A percentile compares a stretch with the other conserved stretches of the same genome.
These are phyloP conservation scores for Stephania yunnanensis DNA, from an alignment of 164 flowering plant genomes.

Conservation along the genomic window DNA sequence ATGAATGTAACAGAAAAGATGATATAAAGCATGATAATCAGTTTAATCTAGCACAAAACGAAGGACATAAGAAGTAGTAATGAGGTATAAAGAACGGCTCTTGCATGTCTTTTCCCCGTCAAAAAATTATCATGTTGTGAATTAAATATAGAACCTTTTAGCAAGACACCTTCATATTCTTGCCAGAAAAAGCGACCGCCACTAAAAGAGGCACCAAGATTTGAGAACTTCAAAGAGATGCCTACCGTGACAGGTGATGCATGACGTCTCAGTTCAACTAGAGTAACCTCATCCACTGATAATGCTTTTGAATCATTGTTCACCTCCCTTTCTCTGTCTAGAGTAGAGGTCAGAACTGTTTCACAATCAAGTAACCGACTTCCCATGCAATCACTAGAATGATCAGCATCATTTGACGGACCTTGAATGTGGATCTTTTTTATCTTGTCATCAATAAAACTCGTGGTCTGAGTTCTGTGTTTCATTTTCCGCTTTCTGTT, in stretches of 20 bases:
- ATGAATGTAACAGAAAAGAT: no score
- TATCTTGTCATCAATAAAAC: conserved; percentile 12
- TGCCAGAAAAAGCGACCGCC: conserved; percentile 9
- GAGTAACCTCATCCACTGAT: conserved; percentile 15
- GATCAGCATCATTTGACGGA: conserved; percentile 11
- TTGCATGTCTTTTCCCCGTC: conserved; percentile 33
- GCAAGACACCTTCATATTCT: conserved; percentile 16
- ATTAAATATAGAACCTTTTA: conserved; percentile 13
- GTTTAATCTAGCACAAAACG: not conserved
- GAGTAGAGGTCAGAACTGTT: conserved; percentile 13
- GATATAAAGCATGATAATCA: not conserved
- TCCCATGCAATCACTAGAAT: conserved; percentile 16
- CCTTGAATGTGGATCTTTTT: conserved; percentile 27
- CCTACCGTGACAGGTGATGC: conserved; percentile 15
- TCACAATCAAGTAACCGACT: not conserved
- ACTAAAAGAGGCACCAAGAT: conserved; percentile 8
- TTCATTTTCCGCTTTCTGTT: conserved; percentile 57
- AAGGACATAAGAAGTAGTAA: not conserved
- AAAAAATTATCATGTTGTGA: conserved; percentile 7
- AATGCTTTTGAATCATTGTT: conserved; percentile 12
- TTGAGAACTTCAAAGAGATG: conserved; percentile 15
- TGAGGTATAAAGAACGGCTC: conserved; percentile 8
- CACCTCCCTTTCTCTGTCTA: conserved; percentile 14
- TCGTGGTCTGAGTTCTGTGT: conserved; percentile 18
- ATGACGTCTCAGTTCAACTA: conserved; percentile 10